A percentile compares a stretch with the other conserved stretches of the same genome.
Conservation (phyloP, 176 grass and related monocot genomes). For the Hyparrhenia diplandra region DNA sequence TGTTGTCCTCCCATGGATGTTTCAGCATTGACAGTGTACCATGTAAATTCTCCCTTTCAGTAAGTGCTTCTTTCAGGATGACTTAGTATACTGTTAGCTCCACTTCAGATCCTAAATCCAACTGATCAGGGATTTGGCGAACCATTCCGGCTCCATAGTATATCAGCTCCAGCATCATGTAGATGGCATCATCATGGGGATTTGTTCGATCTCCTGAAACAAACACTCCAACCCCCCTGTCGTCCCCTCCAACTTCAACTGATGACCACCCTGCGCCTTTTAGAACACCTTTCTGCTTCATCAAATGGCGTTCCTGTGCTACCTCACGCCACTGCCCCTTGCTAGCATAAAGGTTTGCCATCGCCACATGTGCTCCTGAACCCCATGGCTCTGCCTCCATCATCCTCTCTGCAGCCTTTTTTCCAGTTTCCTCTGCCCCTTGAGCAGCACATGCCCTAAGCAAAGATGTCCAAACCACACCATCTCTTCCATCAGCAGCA, state of each 20-base stretch:
- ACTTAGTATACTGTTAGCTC: conserved; percentile 22
- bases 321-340: conserved; percentile 56
- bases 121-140: neutral
- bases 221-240: conserved; percentile 39
- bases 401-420: conserved; percentile 36
- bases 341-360: conserved; percentile 60
- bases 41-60: neutral
- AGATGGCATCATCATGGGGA: conserved; percentile 35
- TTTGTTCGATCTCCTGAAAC: conserved; percentile 49
- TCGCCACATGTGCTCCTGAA: conserved; percentile 54
- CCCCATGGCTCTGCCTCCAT: conserved; percentile 54
- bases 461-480: conserved; percentile 59
- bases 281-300: conserved; percentile 61
- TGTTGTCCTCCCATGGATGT: neutral
- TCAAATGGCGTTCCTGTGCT: conserved; percentile 46
- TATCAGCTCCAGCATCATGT: conserved; percentile 43
- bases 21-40: conserved; percentile 1
- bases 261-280: conserved; percentile 69
- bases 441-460: conserved; percentile 52
- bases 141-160: conserved; percentile 30
- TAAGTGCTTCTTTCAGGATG: neutral
- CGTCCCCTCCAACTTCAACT: conserved; percentile 37
- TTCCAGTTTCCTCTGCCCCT: conserved; percentile 50
- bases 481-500: conserved; percentile 43
- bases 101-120: conserved; percentile 28